Evolutionary conservation across 129 eudicot genomes (phyloP).

Genomic region (Pseudognaphalium luteoalbum): DNA sequence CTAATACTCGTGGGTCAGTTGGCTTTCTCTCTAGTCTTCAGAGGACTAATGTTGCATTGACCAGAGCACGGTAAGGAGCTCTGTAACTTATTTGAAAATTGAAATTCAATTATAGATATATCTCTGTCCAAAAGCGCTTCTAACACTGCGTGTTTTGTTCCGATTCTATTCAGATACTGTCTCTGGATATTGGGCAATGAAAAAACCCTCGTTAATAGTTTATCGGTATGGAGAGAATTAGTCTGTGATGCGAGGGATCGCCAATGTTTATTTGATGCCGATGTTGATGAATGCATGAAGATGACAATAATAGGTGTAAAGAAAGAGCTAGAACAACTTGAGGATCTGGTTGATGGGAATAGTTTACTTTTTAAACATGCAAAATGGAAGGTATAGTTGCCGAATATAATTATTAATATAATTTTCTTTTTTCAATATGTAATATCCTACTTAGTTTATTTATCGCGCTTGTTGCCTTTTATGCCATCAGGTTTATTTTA

Average conservation of each 20-base stretch:
- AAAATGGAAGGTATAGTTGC: conserved; percentile 61
- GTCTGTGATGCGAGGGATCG: conserved; percentile 51
- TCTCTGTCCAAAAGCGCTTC: neutral
- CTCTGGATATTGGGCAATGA: conserved; percentile 66
- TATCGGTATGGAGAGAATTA: conserved; percentile 46
- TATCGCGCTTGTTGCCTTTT: neutral
- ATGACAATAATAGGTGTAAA: conserved; percentile 43
- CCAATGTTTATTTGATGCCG: conserved; percentile 50
- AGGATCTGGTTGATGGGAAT: conserved; percentile 51
- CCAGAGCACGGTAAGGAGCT: conserved; percentile 56
- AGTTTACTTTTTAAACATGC: conserved; percentile 49
- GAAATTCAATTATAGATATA: neutral
- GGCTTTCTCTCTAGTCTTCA: conserved; percentile 47
- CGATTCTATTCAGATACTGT: conserved; percentile 34
- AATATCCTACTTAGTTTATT: neutral
- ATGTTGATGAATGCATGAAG: conserved; percentile 37
- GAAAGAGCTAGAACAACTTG: conserved; percentile 62
- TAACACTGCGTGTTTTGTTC: neutral
- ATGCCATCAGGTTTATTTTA: conserved; percentile 40
- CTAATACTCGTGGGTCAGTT: conserved; percentile 48
- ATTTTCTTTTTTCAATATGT: neutral
- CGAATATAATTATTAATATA: neutral
- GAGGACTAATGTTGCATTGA: conserved; percentile 58
- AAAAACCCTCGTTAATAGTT: conserved; percentile 35
- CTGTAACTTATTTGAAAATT: neutral